Conservation (phyloP, 192 early-diverging fungal genomes). For the Backusella tuberculispora region DNA sequence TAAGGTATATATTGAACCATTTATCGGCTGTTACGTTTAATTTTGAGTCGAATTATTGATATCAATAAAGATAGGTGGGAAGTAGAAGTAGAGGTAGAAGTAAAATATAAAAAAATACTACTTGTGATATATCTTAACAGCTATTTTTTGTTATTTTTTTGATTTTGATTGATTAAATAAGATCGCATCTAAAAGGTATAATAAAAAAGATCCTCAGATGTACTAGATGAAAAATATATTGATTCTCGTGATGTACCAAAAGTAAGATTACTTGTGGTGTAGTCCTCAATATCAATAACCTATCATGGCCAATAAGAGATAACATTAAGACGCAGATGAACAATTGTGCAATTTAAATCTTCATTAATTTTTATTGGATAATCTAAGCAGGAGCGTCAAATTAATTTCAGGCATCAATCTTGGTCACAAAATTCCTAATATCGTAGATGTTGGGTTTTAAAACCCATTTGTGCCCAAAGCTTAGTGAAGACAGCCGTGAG, state of each 20-base stretch:
- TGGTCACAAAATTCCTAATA: conserved; percentile 5
- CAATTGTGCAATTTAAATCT: conserved; percentile 13
- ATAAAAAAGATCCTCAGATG: background rate
- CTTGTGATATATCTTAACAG: no score
- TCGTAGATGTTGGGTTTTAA: conserved; percentile 7
- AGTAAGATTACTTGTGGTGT: background rate
- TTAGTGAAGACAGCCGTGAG: background rate
- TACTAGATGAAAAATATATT: background rate
- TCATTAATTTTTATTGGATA: conserved; percentile 12
- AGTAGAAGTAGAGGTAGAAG: no score
- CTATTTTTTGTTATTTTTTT: no score
- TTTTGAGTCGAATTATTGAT: no score
- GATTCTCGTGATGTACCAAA: background rate
- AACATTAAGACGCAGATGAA: background rate
- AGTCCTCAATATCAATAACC: background rate
- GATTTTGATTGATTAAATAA: no score
- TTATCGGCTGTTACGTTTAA: no score
- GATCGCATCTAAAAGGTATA: background rate
- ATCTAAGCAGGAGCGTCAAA: background rate
- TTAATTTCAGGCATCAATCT: background rate
- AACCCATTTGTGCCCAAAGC: background rate
- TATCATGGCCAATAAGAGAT: background rate
- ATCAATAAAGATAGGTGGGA: no score
- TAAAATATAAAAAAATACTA: no score
- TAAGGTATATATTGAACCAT: no score